phyloP scores from a whole-genome alignment of 2,329 filamentous ascomycete species.

The Aspergillus novofumigatus region DNA sequence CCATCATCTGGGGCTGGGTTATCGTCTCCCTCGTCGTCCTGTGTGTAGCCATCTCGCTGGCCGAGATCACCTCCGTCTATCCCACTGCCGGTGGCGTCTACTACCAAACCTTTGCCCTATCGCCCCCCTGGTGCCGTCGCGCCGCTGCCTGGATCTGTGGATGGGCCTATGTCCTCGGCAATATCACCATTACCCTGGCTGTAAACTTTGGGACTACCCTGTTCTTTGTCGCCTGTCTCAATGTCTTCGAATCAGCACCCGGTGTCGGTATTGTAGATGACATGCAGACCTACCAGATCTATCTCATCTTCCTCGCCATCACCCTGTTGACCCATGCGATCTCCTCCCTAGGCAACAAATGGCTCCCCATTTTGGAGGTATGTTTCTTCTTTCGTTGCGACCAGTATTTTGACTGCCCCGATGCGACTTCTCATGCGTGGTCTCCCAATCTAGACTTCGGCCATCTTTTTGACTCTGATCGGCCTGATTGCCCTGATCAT shows the following conservation, averaged over 20 bases:
- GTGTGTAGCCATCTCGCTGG: constrained; percentile 60
- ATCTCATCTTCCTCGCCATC: constrained; percentile 66
- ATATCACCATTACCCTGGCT: constrained; percentile 71
- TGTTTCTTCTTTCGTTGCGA: constrained; percentile 30
- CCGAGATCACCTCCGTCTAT: constrained; percentile 65
- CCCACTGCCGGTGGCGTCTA: constrained; percentile 66
- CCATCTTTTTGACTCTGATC: constrained; percentile 65
- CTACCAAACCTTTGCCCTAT: constrained; percentile 64
- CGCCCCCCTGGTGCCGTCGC: constrained; percentile 59
- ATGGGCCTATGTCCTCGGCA: constrained; percentile 72
- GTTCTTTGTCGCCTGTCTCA: constrained; percentile 53
- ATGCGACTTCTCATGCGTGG: constrained; percentile 1
- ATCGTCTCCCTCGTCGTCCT: constrained; percentile 59
- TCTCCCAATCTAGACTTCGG: constrained; percentile 65
- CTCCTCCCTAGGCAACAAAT: constrained; percentile 51
- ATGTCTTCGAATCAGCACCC: constrained; percentile 48
- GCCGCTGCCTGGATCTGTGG: constrained; percentile 65
- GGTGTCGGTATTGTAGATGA: constrained; percentile 53
- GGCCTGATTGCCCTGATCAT: constrained; percentile 61
- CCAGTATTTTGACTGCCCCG: not conserved
- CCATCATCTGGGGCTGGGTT: constrained; percentile 66
- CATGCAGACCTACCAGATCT: constrained; percentile 58
- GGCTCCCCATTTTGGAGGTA: constrained; percentile 62
- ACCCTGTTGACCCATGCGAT: constrained; percentile 56
- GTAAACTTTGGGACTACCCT: constrained; percentile 67